phyloP scores from a whole-genome alignment of 345 rosid species.

The Pelargonium nanum region DNA sequence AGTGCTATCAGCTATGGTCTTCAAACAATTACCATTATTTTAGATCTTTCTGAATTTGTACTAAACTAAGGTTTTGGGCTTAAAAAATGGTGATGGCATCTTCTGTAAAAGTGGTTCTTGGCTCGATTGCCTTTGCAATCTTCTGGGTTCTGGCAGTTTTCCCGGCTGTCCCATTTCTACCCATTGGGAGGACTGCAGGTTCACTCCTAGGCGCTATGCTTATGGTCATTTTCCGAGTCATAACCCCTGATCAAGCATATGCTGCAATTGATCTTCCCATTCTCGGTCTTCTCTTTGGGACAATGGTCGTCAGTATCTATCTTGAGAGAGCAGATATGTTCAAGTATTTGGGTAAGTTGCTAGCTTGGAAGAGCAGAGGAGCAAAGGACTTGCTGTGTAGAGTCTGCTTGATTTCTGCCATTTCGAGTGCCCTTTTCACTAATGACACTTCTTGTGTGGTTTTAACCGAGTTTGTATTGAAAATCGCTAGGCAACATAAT shows the following conservation, averaged over 20 bases:
- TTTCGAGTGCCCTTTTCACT: slow-evolving; percentile 78
- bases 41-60: neutral
- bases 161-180: slow-evolving; percentile 63
- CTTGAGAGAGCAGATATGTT: slow-evolving; percentile 81
- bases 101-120: slow-evolving; percentile 36
- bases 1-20: neutral
- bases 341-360: slow-evolving; percentile 56
- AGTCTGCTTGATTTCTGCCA: slow-evolving; percentile 58
- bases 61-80: neutral
- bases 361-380: slow-evolving; percentile 65
- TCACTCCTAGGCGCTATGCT: slow-evolving; percentile 76
- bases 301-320: slow-evolving; percentile 76
- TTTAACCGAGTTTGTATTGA: slow-evolving; percentile 68
- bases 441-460: slow-evolving; percentile 80
- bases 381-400: slow-evolving; percentile 60
- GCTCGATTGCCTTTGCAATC: slow-evolving; percentile 53
- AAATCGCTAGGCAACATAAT: slow-evolving; percentile 69
- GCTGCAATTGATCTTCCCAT: slow-evolving; percentile 75
- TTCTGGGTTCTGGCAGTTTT: slow-evolving; percentile 88
- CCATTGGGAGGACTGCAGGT: slow-evolving; percentile 87
- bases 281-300: slow-evolving; percentile 80
- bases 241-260: slow-evolving; percentile 66
- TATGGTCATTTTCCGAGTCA: slow-evolving; percentile 66
- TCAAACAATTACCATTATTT: slow-evolving; percentile 1
- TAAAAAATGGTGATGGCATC: slow-evolving; percentile 54